These are phyloP conservation scores for Clathrospora elynae DNA, from an alignment of 2,329 filamentous ascomycete species.

Conservation along the genomic window DNA sequence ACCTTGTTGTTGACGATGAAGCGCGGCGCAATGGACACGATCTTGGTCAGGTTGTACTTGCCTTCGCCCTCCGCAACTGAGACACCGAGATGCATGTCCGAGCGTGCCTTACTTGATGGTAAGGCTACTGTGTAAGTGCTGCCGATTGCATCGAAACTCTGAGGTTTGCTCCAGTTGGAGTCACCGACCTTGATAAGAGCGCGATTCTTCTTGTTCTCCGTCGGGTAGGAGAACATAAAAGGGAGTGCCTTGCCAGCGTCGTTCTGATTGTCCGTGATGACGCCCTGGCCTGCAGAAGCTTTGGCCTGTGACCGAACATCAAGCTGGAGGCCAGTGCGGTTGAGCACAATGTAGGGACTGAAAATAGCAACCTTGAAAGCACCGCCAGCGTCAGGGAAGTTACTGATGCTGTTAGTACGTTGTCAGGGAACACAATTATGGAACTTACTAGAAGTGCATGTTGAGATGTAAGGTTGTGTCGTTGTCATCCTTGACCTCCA, in stretches of 20 bases:
- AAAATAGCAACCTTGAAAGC: conserved; percentile 96
- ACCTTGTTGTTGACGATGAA: conserved; percentile 95
- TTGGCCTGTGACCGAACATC: conserved; percentile 87
- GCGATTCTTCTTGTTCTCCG: conserved; percentile 88
- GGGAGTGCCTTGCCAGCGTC: conserved; percentile 77
- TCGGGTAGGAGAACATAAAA: conserved; percentile 94
- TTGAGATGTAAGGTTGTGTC: conserved; percentile 79
- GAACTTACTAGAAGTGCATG: conserved; percentile 79
- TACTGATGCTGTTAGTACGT: conserved; percentile 46
- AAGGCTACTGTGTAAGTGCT: conserved; percentile 88
- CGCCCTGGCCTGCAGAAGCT: conserved; percentile 79
- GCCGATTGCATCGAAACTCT: conserved; percentile 97
- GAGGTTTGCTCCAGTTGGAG: conserved; percentile 94
- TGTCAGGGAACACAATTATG: not conserved
- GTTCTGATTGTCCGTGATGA: conserved; percentile 60
- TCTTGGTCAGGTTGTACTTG: conserved; percentile 97
- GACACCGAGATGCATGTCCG: conserved; percentile 89
- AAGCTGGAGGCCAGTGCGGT: conserved; percentile 90
- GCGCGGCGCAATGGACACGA: conserved; percentile 88
- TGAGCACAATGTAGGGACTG: conserved; percentile 91
- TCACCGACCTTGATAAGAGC: conserved; percentile 85
- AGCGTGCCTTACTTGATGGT: conserved; percentile 69
- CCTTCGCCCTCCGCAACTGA: conserved; percentile 89
- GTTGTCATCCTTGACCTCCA: conserved; percentile 84
- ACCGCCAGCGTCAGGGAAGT: conserved; percentile 87